phyloP scores from a whole-genome alignment of 1,139 yeast genomes.

The Blastobotrys buckinghamii region DNA sequence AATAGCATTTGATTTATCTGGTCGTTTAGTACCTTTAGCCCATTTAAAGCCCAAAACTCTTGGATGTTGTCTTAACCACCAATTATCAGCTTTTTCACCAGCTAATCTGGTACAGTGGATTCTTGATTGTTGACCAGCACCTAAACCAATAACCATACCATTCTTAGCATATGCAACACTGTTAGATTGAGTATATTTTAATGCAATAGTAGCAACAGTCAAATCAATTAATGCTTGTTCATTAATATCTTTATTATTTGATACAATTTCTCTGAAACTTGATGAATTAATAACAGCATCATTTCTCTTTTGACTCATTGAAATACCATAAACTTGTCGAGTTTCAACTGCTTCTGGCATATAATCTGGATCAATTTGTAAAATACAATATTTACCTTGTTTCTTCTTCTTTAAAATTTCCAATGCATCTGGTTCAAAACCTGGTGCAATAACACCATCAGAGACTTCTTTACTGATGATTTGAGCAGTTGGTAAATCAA shows the following conservation, averaged over 20 bases:
- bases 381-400: conserved; percentile 93
- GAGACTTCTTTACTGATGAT: conserved; percentile 96
- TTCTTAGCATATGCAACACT: conserved; percentile 97
- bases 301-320: conserved; percentile 93
- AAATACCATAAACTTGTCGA: conserved; percentile 93
- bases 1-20: conserved; percentile 96
- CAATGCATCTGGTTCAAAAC: conserved; percentile 86
- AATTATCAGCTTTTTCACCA: conserved; percentile 98
- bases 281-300: conserved; percentile 90
- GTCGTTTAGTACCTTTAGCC: conserved; percentile 98
- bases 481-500: conserved; percentile 93
- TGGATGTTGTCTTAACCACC: conserved; percentile 99
- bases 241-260: conserved; percentile 77
- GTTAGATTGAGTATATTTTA: conserved; percentile 96
- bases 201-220: conserved; percentile 93
- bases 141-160: conserved; percentile 98
- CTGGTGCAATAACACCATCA: conserved; percentile 99
- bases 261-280: conserved; percentile 87
- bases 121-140: conserved; percentile 99
- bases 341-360: conserved; percentile 77
- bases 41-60: conserved; percentile 86
- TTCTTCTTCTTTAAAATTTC: conserved; percentile 85
- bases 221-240: conserved; percentile 91
- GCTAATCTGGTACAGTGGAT: conserved; percentile 98
- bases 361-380: conserved; percentile 93